Evolutionary conservation across 768 basidiomycete species (phyloP).

Genomic region (Suillus subalutaceus): DNA sequence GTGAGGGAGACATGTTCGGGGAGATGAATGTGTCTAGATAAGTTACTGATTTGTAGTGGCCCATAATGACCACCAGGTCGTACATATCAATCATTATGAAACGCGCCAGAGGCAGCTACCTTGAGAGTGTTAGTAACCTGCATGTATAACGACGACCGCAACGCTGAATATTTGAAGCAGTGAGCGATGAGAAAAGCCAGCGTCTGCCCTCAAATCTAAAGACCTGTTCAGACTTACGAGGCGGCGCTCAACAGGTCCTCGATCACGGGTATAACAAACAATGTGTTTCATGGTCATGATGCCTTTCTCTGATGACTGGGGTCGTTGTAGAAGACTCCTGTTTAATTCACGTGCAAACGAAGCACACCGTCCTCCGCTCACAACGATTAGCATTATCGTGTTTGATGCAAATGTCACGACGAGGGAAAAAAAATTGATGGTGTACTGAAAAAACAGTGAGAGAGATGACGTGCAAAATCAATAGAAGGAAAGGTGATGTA

Average conservation of each 20-base stretch:
- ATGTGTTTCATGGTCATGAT: constrained; percentile 52
- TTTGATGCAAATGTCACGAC: too few species aligned
- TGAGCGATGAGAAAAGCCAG: constrained; percentile 52
- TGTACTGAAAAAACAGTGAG: not conserved
- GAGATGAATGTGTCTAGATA: too few species aligned
- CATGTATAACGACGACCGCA: constrained; percentile 32
- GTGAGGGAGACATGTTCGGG: too few species aligned
- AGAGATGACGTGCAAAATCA: not conserved
- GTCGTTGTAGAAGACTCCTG: constrained; percentile 10
- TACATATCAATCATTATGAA: too few species aligned
- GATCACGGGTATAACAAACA: constrained; percentile 74
- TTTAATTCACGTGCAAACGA: too few species aligned
- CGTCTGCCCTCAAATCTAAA: constrained; percentile 11
- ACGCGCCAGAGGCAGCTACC: too few species aligned
- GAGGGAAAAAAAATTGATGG: not conserved
- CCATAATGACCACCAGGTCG: too few species aligned
- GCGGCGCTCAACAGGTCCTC: constrained; percentile 52
- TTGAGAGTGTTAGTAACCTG: too few species aligned
- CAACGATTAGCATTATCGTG: too few species aligned
- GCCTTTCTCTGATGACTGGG: constrained; percentile 16
- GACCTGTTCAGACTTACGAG: constrained; percentile 36
- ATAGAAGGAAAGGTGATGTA: not conserved
- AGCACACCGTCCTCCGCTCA: too few species aligned
- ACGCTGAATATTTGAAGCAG: constrained; percentile 88
- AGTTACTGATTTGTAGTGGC: too few species aligned